These are phyloP conservation scores for Chamaecrista fasciculata DNA, from an alignment of 306 rosid genomes.

Conservation along the genomic window DNA sequence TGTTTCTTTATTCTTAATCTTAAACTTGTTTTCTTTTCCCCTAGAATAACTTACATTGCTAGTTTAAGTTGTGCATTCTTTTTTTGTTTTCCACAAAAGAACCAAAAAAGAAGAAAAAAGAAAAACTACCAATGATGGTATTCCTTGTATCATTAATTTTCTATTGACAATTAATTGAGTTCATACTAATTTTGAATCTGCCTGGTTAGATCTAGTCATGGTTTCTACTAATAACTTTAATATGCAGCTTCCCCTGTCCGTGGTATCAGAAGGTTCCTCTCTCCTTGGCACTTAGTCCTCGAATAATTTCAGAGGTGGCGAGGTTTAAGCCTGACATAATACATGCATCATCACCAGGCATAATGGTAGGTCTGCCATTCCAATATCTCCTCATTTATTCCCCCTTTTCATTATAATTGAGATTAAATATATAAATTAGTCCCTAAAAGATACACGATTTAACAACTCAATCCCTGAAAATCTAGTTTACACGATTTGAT, in stretches of 20 bases:
- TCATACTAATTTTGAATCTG: background rate
- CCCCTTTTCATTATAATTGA: background rate
- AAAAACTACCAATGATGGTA: background rate
- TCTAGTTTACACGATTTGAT: too few relatives aligned
- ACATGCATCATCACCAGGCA: slow-evolving; percentile 79
- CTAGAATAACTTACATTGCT: background rate
- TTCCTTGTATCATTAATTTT: background rate
- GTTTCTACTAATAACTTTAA: background rate
- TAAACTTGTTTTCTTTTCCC: background rate
- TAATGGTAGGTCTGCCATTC: slow-evolving; percentile 44
- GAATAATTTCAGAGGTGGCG: slow-evolving; percentile 76
- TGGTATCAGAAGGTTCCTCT: slow-evolving; percentile 75
- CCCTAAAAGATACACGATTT: too few relatives aligned
- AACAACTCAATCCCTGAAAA: too few relatives aligned
- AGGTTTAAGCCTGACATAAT: slow-evolving; percentile 77
- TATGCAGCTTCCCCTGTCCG: slow-evolving; percentile 65
- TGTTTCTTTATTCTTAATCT: background rate
- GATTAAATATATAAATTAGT: too few relatives aligned
- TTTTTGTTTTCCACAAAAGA: too few relatives aligned
- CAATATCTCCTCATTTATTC: background rate
- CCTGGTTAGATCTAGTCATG: background rate
- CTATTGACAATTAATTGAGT: background rate
- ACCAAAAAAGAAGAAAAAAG: too few relatives aligned
- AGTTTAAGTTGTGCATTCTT: background rate
- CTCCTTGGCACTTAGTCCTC: slow-evolving; percentile 77